Evolutionary conservation across 768 basidiomycete genomes (phyloP).

Genomic region (Lentinula guzmanii): DNA sequence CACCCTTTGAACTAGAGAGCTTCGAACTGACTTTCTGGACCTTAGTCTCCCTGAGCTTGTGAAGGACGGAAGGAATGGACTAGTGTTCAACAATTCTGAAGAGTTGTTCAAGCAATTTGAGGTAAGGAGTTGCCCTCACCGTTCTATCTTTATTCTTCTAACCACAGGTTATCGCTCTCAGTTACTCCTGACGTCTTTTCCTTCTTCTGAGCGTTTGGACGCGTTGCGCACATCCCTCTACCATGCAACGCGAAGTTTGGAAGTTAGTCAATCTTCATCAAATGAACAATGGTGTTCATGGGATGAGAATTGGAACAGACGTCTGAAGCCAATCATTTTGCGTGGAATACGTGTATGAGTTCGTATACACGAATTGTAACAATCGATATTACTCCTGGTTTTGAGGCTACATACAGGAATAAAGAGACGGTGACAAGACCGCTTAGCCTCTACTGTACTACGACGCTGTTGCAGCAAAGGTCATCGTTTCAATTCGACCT

Average conservation of each 20-base stretch:
- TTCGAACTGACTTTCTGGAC: conserved; percentile 1
- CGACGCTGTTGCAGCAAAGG: conserved; percentile 57
- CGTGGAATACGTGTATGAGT: conserved; percentile 20
- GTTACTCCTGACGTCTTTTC: conserved; percentile 58
- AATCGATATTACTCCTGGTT: no score
- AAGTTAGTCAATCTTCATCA: conserved; percentile 9
- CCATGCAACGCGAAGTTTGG: conserved; percentile 13
- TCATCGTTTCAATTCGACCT: conserved; percentile 79
- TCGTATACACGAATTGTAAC: not conserved
- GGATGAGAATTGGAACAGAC: conserved; percentile 79
- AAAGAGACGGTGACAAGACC: no score
- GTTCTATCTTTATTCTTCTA: conserved; percentile 1
- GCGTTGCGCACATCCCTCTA: conserved; percentile 47
- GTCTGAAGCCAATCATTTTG: conserved; percentile 55
- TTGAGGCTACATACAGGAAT: no score
- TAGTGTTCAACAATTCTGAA: conserved; percentile 60
- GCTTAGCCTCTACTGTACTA: not conserved
- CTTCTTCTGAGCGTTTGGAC: conserved; percentile 43
- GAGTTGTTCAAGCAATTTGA: conserved; percentile 71
- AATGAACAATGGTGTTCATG: conserved; percentile 55
- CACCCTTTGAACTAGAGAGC: not conserved
- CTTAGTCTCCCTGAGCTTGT: conserved; percentile 82
- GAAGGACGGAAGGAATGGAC: conserved; percentile 76
- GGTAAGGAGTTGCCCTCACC: conserved; percentile 30
- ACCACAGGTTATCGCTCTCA: conserved; percentile 18